Evolutionary conservation across 306 rosid genomes (phyloP), one percentile per base, ranked within the genome.

Genomic region (Inga laurina): DNA sequence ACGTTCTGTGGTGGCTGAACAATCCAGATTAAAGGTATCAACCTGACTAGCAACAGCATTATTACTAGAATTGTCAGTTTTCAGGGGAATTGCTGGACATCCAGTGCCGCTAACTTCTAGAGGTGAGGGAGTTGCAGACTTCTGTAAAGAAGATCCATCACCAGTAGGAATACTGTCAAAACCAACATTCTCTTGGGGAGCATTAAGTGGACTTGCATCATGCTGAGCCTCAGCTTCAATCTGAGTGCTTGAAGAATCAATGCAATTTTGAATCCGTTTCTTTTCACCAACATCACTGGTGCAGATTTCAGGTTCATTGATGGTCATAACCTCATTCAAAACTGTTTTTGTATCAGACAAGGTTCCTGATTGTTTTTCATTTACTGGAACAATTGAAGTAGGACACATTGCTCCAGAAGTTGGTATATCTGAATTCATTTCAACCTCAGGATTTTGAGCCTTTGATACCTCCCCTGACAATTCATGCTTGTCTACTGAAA

Each of bases 51-150:
- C 49, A 19, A 66, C 79, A 27, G 51, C 41, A 72, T 48, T 85
- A 72, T 70, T 69, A 66, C 77, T 79, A 62, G 27, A 49, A 85
- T 21, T 81, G 43, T 82, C 80, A 30, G 84, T 69, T 68, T 81
- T 76, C 51, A 49, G 65, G 68, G 88, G 76, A 76, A 67, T 78
- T 69, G 83, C 4, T 6, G 61, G 69, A 68, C 76, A 45, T 76
- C 78, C 79, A 78, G 44, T 52, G 81, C 79, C 76, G 65, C 85
- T 62, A 56, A 72, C 72, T 66, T 85, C 85, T 81, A 67, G 34
- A 24, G 79, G 57, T 59, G 85, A 61, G 79, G 92, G 83, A 62
- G 71, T 76, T 69, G 85, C 82, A 87, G 82, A 81, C 65, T 79
- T 81, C 84, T 81, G 84, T 37, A 77, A 61, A 69, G 87, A 79